Base-by-base conservation (phyloP, 2,329 filamentous ascomycete species). In the Fusarium nurragi region DNA sequence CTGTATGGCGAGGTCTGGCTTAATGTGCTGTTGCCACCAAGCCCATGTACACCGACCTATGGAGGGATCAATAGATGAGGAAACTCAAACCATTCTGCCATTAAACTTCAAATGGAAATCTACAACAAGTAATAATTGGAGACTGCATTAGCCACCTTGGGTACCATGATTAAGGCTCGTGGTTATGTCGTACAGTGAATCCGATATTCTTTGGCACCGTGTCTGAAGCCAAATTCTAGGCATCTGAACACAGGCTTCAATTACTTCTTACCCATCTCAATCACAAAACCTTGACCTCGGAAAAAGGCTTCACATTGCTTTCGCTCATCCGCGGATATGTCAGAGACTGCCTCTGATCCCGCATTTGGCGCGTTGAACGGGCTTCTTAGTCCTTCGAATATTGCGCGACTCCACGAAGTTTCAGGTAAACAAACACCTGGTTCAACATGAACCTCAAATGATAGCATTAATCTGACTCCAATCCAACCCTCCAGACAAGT, bases 341-440 rank as follows among this genome's bases (percentile, higher is more conserved):
- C 45, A 14, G 21, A 9, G 3, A n/a, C 22, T 39, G 19, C 23
- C 10, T 30, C 43, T 7, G 6, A n/a, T 7, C 6, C n/a, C 9
- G 12, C 18, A 8, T 13, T 40, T 7, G 18, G n/a, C n/a, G 56
- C 23, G 30, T 40, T 60, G 22, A 23, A 60, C n/a, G 50, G 41
- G 12, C 48, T 71, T 4, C 34, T 71, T 14, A 23, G 68, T 8
- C 28, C 32, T 25, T 45, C 26, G 13, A 71, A 71, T 30, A 26
- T 43, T 18, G 16, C 41, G 14, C 44, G 32, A 16, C 44, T 71
- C 21, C 26, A 49, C 39, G 49, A 56, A 25, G 34, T 67, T 25
- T 46, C 49, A n/a, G 59, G 64, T 67, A 64, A 37, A 53, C 14
- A 26, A 26, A 6, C 19, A 22, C 10, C 10, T 21, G 12, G 30